Evolutionary conservation across 768 basidiomycete genomes (phyloP), one percentile per base, ranked within the genome.

Genomic region (Hebeloma cylindrosporum): DNA sequence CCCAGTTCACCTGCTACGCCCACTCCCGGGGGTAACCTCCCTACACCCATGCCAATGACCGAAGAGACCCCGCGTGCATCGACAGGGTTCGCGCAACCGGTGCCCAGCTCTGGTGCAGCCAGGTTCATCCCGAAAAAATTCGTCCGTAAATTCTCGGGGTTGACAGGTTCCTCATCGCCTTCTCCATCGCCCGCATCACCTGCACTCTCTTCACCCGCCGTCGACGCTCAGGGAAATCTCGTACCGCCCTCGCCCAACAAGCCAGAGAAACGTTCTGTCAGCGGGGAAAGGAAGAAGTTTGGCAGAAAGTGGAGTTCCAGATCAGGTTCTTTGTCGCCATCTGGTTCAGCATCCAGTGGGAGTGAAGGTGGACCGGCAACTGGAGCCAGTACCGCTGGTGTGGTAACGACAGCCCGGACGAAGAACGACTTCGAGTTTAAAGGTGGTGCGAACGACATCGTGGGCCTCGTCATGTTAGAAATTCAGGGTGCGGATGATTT

Each of bases 401-500:
- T 39, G 1, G 28, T 39, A 2, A 26, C 47, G 21, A 32, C 40
- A 16, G 38, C 31, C 20, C 20, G 50, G 48, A 48, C 34, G 33
- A 45, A 47, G 36, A 60, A 51, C 27, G 61, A 56, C 17, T 62
- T 50, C 26, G 52, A 84, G 60, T 79, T 90, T 48, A 77, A 76
- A 13, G 72, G 82, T 0, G 36, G 3, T 1, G 74, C 69, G 4
- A 84, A 91, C 56, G 94, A 97, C 59, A 85, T 96, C 28, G 67
- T 95, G 2, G 95, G 95, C 0, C 93, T 98, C 46, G 94, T 97
- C 27, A 88, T 96, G 83, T 67, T 99, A 16, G 95, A 99, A 67
- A 88, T 99, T 48, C 73, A 82, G 47, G 71, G 80, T 9, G 95
- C 92, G 18, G 76, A 77, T 22, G 93, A 95, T 65, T 67, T 98